Evolutionary conservation across 768 basidiomycete genomes (phyloP).

Genomic region (Coprinellus aureogranulatus): DNA sequence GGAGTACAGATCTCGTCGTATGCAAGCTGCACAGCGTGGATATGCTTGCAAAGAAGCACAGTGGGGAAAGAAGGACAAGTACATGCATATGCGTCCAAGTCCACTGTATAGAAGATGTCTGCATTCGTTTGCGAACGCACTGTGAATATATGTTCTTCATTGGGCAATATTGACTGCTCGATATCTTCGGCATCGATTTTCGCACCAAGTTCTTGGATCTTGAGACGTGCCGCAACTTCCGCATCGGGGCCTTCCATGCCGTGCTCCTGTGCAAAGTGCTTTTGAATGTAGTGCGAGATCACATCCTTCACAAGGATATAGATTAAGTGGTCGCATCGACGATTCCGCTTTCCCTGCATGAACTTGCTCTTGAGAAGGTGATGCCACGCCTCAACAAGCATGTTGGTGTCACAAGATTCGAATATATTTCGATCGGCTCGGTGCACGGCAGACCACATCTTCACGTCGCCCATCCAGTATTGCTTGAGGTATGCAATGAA

Average conservation of each 20-base stretch:
- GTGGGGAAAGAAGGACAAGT: constrained; percentile 2
- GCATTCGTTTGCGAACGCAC: neutral
- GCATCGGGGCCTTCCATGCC: constrained; percentile 15
- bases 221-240: neutral
- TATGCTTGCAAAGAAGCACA: constrained; percentile 17
- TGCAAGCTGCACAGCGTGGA: constrained; percentile 12
- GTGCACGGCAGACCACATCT: constrained; percentile 24
- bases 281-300: constrained; percentile 10
- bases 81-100: constrained; percentile 10
- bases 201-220: neutral
- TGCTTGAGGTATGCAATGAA: constrained; percentile 18
- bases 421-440: constrained; percentile 13
- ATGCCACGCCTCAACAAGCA: constrained; percentile 28
- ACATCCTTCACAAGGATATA: constrained; percentile 9
- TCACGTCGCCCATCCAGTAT: constrained; percentile 11
- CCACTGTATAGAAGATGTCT: constrained; percentile 5
- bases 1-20: constrained; percentile 10
- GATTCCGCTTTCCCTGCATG: constrained; percentile 19
- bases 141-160: neutral
- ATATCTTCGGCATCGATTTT: neutral
- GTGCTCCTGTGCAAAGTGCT: constrained; percentile 12
- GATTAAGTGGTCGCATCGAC: constrained; percentile 17
- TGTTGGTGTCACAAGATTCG: constrained; percentile 22
- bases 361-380: constrained; percentile 22
- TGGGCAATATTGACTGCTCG: neutral